Evolutionary conservation across 208 protist genomes (phyloP).

Genomic region (Blastocrithidia nonstop): DNA sequence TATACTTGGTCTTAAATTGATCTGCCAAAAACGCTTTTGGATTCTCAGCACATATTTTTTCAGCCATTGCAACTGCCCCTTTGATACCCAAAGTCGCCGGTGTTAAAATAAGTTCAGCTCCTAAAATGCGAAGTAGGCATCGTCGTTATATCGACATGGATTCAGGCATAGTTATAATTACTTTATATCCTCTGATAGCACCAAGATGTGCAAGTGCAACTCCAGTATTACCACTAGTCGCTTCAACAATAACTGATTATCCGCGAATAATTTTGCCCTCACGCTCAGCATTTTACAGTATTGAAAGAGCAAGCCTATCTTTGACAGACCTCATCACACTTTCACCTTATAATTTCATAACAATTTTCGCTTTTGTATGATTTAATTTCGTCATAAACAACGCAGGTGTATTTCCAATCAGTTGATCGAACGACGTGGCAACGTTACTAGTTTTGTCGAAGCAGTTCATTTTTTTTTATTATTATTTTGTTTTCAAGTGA

Average conservation of each 20-base stretch:
- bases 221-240: constrained; percentile 84
- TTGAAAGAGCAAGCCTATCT: constrained; percentile 68
- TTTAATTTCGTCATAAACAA: constrained; percentile 77
- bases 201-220: constrained; percentile 74
- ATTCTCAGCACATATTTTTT: constrained; percentile 56
- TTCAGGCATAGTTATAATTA: constrained; percentile 85
- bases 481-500: too few relatives aligned
- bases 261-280: constrained; percentile 65
- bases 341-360: constrained; percentile 74
- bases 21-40: constrained; percentile 59
- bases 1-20: constrained; percentile 82
- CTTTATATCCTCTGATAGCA: constrained; percentile 64
- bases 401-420: constrained; percentile 83
- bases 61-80: constrained; percentile 62
- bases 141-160: constrained; percentile 82
- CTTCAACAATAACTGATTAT: constrained; percentile 76
- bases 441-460: constrained; percentile 48
- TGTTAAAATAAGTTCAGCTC: constrained; percentile 80
- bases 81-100: constrained; percentile 82
- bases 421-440: constrained; percentile 47
- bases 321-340: constrained; percentile 80
- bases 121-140: constrained; percentile 70
- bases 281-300: constrained; percentile 69
- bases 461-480: not conserved
- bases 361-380: constrained; percentile 56